Conservation (phyloP, 768 basidiomycete genomes). For the Tulasnella sp. region DNA sequence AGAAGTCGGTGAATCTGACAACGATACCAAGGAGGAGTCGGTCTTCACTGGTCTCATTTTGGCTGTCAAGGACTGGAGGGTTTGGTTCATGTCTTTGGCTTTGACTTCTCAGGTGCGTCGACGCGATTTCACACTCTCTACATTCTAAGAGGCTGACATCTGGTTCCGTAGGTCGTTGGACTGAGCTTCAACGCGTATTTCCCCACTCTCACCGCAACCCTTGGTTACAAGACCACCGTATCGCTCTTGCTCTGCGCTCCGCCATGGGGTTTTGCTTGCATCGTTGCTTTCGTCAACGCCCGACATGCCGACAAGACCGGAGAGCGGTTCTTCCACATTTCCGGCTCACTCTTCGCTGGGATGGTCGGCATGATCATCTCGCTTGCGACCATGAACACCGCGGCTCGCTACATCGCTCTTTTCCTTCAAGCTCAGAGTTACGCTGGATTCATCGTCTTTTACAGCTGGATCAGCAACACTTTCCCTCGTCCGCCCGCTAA, state of each 20-base stretch:
- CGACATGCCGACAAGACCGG: conserved; percentile 58
- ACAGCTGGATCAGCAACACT: conserved; percentile 41
- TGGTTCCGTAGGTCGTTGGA: background rate
- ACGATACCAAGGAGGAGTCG: conserved; percentile 36
- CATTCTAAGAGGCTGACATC: no score
- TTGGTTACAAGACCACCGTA: conserved; percentile 57
- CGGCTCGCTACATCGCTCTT: conserved; percentile 59
- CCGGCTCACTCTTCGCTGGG: conserved; percentile 46
- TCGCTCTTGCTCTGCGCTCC: conserved; percentile 71
- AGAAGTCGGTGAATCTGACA: conserved; percentile 50
- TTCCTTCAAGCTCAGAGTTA: conserved; percentile 74
- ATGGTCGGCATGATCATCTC: conserved; percentile 63
- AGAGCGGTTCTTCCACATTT: conserved; percentile 67
- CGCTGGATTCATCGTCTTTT: conserved; percentile 59
- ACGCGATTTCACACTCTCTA: no score
- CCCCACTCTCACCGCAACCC: conserved; percentile 52
- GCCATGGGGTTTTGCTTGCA: conserved; percentile 59
- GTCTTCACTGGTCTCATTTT: conserved; percentile 42
- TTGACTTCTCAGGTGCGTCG: conserved; percentile 52
- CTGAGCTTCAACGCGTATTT: conserved; percentile 56
- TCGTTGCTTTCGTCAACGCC: conserved; percentile 43
- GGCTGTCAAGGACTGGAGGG: conserved; percentile 69
- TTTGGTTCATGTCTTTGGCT: conserved; percentile 62
- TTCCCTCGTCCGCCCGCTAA: conserved; percentile 80
- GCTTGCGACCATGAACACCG: conserved; percentile 52